Evolutionary conservation across 2,329 filamentous ascomycete species (phyloP).

Genomic region (Aspergillus tanneri): DNA sequence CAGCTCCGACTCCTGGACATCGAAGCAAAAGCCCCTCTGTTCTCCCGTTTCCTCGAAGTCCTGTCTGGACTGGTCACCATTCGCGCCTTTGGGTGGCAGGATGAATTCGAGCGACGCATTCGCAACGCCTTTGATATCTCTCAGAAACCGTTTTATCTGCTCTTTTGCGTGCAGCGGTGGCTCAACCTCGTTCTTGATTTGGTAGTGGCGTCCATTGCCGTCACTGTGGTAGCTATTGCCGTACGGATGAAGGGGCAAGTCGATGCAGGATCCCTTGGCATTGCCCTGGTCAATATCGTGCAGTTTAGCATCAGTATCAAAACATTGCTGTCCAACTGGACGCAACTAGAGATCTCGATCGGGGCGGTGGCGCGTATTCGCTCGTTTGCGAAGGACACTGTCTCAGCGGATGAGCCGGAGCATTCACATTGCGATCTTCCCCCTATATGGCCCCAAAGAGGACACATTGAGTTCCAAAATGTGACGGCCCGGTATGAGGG

Average conservation of each 20-base stretch:
- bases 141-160: conserved; percentile 48
- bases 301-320: conserved; percentile 47
- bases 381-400: conserved; percentile 42
- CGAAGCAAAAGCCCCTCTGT: conserved; percentile 52
- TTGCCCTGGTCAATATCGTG: conserved; percentile 50
- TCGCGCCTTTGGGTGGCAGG: conserved; percentile 52
- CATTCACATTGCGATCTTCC: conserved; percentile 56
- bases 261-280: conserved; percentile 45
- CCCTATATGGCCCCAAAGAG: conserved; percentile 27
- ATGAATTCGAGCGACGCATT: conserved; percentile 38
- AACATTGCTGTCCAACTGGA: conserved; percentile 49
- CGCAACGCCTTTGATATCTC: conserved; percentile 39
- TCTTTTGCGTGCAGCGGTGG: conserved; percentile 47
- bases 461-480: conserved; percentile 7
- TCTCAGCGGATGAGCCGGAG: conserved; percentile 36
- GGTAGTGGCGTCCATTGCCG: conserved; percentile 43
- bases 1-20: conserved; percentile 55
- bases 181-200: conserved; percentile 44
- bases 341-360: conserved; percentile 53
- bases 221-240: conserved; percentile 45
- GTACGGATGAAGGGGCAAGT: conserved; percentile 38
- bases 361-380: conserved; percentile 41
- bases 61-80: conserved; percentile 51
- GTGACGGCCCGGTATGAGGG: conserved; percentile 7
- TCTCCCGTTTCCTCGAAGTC: conserved; percentile 54